Evolutionary conservation across 192 early-diverging fungal genomes (phyloP), one percentile per base, ranked within the genome.

Genomic region (Umbelopsis sp.): DNA sequence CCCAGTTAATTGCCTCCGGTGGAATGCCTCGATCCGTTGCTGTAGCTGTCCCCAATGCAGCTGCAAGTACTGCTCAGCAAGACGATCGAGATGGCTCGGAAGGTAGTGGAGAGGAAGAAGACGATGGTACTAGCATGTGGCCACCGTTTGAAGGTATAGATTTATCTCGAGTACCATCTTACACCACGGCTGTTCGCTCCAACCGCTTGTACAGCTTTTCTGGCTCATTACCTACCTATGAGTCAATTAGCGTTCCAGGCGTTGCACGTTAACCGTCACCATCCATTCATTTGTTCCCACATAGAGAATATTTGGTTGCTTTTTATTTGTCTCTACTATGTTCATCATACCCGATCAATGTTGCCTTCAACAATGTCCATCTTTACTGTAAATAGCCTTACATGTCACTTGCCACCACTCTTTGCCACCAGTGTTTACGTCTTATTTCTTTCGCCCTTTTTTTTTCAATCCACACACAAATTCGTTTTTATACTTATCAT

Each of bases 161-260:
- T 52, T 64, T 77, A 1, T 69, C 71, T 30, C 52, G 71, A 7
- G 76, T 73, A 0, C 76, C 76, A 23, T 78, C 76, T 44, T 78
- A 78, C 22, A 45, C 67, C 4, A 72, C 76, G 11, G 76, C 76
- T 6, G 33, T 73, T 13, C 55, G 64, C 1, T 44, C 71, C 30
- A 58, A 58, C 25, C 53, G 70, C 35, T 47, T 61, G 10, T 64
- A 70, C 47, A 67, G 64, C n/a, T 69, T 65, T 50, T 58, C 48
- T 22, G 67, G 46, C 0, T 71, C 61, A 13, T 44, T 71, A 22
- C 76, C 76, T 22, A 46, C 68, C 6, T 78, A 78, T 22, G 76
- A 78, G 18, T 65, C 76, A 0, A 66, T 78, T 20, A 23, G 35
- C 22, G 49, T 52, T 23, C 76, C 71, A 15, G 71, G 76, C 13